phyloP scores from a whole-genome alignment of 2,329 filamentous ascomycete genomes.

The Alternaria arbusti region DNA sequence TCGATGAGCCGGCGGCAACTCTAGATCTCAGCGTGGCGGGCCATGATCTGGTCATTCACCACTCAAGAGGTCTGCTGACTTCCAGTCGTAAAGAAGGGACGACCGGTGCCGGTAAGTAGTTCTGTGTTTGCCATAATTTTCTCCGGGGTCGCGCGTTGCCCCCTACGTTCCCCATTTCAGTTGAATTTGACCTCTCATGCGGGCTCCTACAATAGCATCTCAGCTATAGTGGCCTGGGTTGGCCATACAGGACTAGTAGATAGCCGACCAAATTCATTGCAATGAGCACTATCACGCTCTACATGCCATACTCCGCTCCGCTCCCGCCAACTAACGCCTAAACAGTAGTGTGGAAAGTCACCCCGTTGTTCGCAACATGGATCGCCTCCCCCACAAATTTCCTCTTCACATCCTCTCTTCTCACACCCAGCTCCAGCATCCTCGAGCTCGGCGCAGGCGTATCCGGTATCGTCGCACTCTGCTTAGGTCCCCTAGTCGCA shows the following conservation, averaged over 20 bases:
- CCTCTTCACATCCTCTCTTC: slow-evolving; percentile 63
- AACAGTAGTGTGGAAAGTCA: slow-evolving; percentile 88
- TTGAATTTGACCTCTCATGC: slow-evolving; percentile 32
- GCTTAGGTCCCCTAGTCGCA: slow-evolving; percentile 65
- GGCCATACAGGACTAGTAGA: background rate
- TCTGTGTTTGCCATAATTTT: slow-evolving; percentile 17
- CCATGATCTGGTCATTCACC: slow-evolving; percentile 76
- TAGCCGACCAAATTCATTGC: background rate
- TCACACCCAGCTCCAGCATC: slow-evolving; percentile 64
- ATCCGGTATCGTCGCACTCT: slow-evolving; percentile 77
- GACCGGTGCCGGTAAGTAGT: slow-evolving; percentile 68
- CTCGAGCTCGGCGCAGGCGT: slow-evolving; percentile 91
- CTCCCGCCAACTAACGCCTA: background rate
- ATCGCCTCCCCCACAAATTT: slow-evolving; percentile 68
- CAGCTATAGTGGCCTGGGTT: background rate
- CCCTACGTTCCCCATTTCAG: slow-evolving; percentile 18
- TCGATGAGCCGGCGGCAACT: slow-evolving; percentile 71
- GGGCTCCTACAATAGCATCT: background rate
- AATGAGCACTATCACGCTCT: background rate
- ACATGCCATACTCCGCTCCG: background rate
- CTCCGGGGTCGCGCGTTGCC: slow-evolving; percentile 7
- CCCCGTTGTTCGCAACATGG: slow-evolving; percentile 82
- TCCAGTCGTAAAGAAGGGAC: slow-evolving; percentile 77
- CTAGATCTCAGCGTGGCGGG: slow-evolving; percentile 73
- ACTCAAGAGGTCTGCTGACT: slow-evolving; percentile 82